Percentiles rank a stretch among this genome's conserved stretches.
Conservation (phyloP, 768 basidiomycete genomes). For the Nidula microcarpa region DNA sequence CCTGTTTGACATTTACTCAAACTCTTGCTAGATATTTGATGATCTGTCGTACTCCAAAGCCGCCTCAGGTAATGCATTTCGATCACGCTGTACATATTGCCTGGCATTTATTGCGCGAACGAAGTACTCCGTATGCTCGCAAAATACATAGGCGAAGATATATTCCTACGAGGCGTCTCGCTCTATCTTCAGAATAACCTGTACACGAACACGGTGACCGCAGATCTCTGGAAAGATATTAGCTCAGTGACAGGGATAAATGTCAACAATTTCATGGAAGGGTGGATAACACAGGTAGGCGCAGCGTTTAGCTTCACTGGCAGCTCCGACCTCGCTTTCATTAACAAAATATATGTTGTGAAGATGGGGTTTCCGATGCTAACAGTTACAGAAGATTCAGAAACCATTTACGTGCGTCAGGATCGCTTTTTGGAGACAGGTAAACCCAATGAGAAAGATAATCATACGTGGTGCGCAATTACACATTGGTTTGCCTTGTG, state of each 20-base stretch:
- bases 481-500: no score
- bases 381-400: constrained; percentile 72
- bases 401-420: constrained; percentile 78
- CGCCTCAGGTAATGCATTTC: constrained; percentile 52
- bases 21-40: constrained; percentile 74
- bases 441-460: constrained; percentile 72
- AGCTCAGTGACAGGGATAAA: constrained; percentile 69
- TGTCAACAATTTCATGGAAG: constrained; percentile 79
- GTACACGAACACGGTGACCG: constrained; percentile 81
- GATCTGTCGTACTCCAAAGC: constrained; percentile 84
- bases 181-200: constrained; percentile 88
- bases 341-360: constrained; percentile 7
- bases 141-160: constrained; percentile 83
- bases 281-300: constrained; percentile 82
- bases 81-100: no score
- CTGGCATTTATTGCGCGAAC: background rate
- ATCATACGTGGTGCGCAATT: constrained; percentile 72
- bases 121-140: constrained; percentile 94
- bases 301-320: no score
- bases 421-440: constrained; percentile 92
- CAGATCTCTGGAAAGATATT: constrained; percentile 87
- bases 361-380: constrained; percentile 84
- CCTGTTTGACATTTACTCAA: background rate
- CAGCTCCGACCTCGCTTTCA: no score
- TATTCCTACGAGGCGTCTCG: constrained; percentile 84